Base-by-base conservation (phyloP, 768 basidiomycete genomes). In the Russula lepida region DNA sequence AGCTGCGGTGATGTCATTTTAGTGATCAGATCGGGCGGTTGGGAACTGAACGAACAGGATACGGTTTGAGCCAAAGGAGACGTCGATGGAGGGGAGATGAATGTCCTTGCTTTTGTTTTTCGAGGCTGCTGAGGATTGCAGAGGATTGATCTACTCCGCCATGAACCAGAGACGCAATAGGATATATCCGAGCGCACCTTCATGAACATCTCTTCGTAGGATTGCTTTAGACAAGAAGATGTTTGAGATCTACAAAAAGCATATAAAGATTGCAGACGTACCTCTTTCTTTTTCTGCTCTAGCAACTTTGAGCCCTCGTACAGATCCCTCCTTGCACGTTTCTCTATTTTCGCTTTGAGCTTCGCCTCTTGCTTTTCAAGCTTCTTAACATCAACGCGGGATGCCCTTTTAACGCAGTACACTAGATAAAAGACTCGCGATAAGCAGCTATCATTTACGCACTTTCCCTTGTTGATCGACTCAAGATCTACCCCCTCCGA, bases 161-260 rank as follows among this genome's bases (percentile, higher is more conserved):
- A 21, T 52, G 27, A 48, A 27, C 54, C 41, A 28, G 44, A 15
- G 48, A 47, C 32, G 54, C 21, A 52, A 39, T 12, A 11, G 23
- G 17, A 23, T 33, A 54, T 5, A 48, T 25, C 30, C 15, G 30
- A 9, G 11, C 59, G 54, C 55, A 86, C 93, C 81, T 97, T 92
- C 90, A 99, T 91, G 76, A 94, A 99, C 84, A 99, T 87, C 71
- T 99, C 97, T 71, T 98, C 95, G 74, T 98, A 98, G 21, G 87
- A 84, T 89, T 98, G 93, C 86, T 98, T 58, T n/a, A 39, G 19
- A 37, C 68, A 19, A 49, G 33, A 64, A 62, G 23, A 43, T 19
- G 33, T 37, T 27, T 46, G 19, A 44, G 53, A 39, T 21, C 59
- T 55, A 39, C 23, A 49, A 41, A 19, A 28, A 17, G 28, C 9